Conservation (phyloP, 495 filamentous ascomycete genomes). For the Lineolata rhizophorae region DNA sequence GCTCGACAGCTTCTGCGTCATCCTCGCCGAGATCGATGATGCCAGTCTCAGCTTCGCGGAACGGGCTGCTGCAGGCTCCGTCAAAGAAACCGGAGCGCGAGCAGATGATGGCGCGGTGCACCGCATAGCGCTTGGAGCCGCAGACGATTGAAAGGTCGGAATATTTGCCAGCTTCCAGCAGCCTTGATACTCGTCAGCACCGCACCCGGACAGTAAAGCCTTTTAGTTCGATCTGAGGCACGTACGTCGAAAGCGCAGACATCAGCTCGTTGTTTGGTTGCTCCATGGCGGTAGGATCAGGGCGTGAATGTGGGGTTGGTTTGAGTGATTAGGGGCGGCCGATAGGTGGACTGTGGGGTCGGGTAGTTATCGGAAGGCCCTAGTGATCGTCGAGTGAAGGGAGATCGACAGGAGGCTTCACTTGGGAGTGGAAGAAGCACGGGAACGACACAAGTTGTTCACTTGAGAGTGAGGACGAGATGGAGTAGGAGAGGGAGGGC, state of each 20-base stretch:
- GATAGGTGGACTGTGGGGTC: no score
- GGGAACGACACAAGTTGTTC: no score
- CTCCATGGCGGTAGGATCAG: slow-evolving; percentile 1
- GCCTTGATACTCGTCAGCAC: slow-evolving; percentile 7
- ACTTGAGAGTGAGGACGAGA: no score
- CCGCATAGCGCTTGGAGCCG: slow-evolving; percentile 15
- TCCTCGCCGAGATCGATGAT: slow-evolving; percentile 20
- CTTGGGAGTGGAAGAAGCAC: no score
- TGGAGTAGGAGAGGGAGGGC: no score
- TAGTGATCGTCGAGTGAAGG: no score
- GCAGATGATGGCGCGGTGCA: slow-evolving; percentile 20
- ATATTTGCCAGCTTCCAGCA: slow-evolving; percentile 16
- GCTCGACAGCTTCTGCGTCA: slow-evolving; percentile 20
- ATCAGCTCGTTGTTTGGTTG: slow-evolving; percentile 15
- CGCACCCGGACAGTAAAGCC: neutral
- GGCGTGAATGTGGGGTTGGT: no score
- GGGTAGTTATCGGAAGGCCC: no score
- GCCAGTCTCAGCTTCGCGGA: slow-evolving; percentile 14
- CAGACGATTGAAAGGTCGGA: slow-evolving; percentile 20
- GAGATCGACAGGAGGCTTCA: no score
- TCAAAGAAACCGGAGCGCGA: slow-evolving; percentile 21
- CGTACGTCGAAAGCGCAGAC: slow-evolving; percentile 18
- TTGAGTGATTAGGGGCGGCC: no score
- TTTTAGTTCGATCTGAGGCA: slow-evolving; percentile 3
- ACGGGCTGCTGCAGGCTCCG: slow-evolving; percentile 15